Evolutionary conservation across 768 basidiomycete genomes (phyloP), one percentile per base, ranked within the genome.

Genomic region (Boletus reticuloceps): DNA sequence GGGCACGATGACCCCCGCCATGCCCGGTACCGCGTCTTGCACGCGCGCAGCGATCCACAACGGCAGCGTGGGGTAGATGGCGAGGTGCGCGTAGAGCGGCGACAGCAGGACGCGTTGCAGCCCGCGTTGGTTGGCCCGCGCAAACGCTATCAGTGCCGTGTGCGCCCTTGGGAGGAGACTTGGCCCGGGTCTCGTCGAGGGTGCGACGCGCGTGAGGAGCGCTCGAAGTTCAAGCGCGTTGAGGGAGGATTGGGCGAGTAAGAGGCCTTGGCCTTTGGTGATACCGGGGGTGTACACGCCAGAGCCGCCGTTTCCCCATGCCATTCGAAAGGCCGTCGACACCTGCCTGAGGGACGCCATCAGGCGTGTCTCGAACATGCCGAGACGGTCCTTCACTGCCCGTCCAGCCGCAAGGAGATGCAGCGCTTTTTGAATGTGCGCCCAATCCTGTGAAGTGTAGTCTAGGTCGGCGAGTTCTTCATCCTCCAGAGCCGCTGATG

Each of bases 401-500:
- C 88, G 83, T 27, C 87, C 88, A 34, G 90, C 84, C n/a, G 89
- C 85, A 39, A 98, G 81, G 38, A 95, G 78, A 66, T 93, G 91
- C 14, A 98, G 72, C 3, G 84, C 85, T 12, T 83, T 72, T 69
- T 97, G 95, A 54, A 98, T 93, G 29, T 84, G 79, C 3, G 84
- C 80, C 92, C 94, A 97, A 70, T 98, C 95, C 53, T 92, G 85
- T 5, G 86, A 75, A 3, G 89, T 86, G 64, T 97, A 98, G 72
- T 98, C 91, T 56, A 91, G 72, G 64, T 88, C 88, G 1, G 84
- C 82, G 36, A 94, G 75, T 47, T 93, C 92, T 51, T 81, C 81
- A 32, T 76, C 80, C 4, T 69, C 67, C 16, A 51, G 41, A 7
- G 55, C 27, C 40, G n/a, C 47, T 5, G 68, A 69, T 13, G 65